These are phyloP conservation scores for Thielaviopsis ethacetica DNA, from an alignment of 2,329 filamentous ascomycete genomes.

Conservation along the genomic window DNA sequence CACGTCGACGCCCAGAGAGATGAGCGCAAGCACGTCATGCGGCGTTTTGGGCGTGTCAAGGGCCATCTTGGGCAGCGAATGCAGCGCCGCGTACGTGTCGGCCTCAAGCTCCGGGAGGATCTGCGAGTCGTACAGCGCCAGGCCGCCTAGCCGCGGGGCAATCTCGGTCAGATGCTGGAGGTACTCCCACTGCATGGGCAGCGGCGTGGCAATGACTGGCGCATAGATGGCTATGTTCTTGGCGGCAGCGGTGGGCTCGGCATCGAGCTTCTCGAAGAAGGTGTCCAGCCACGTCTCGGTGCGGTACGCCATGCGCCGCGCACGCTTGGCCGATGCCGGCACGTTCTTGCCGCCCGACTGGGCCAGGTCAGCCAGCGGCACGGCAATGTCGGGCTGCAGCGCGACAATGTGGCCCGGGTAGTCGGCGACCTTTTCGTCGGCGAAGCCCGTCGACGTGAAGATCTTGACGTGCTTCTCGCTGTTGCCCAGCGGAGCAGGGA, in stretches of 20 bases:
- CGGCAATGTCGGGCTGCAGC: conserved; percentile 64
- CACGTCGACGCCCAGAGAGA: conserved; percentile 64
- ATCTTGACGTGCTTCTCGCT: conserved; percentile 56
- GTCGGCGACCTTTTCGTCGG: conserved; percentile 47
- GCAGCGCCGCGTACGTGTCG: conserved; percentile 29
- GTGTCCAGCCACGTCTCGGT: conserved; percentile 69
- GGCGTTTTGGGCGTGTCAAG: conserved; percentile 55
- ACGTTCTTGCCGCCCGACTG: conserved; percentile 32
- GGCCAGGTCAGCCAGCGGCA: conserved; percentile 60
- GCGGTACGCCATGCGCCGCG: conserved; percentile 69
- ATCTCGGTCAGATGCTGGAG: conserved; percentile 54
- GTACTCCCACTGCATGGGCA: conserved; percentile 64
- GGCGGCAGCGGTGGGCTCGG: conserved; percentile 16
- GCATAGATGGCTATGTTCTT: conserved; percentile 36
- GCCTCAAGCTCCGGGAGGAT: conserved; percentile 45
- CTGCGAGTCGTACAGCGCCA: conserved; percentile 65
- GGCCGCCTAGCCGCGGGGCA: conserved; percentile 38
- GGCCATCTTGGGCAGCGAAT: conserved; percentile 53
- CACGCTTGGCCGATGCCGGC: conserved; percentile 44
- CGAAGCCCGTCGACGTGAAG: conserved; percentile 76
- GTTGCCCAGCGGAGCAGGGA: conserved; percentile 55
- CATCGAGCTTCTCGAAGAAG: conserved; percentile 32
- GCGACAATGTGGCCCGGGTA: conserved; percentile 49
- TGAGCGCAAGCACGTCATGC: conserved; percentile 59
- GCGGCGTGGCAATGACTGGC: conserved; percentile 58